These are phyloP conservation scores for Lachnellula occidentalis DNA, from an alignment of 2,329 filamentous ascomycete species.

Conservation along the genomic window DNA sequence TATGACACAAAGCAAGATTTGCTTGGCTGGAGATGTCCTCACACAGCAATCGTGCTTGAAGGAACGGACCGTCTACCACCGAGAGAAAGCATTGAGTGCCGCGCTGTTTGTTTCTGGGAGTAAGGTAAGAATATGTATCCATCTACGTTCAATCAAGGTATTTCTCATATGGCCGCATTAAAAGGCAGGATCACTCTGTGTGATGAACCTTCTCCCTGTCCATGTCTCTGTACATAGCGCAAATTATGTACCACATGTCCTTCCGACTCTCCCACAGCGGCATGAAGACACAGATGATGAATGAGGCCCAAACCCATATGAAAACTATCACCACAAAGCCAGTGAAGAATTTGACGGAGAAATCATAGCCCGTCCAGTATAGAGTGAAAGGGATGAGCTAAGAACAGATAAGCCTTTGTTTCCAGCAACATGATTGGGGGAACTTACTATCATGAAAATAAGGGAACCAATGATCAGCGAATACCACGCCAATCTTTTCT, in stretches of 20 bases:
- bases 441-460: neutral
- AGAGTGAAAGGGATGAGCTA: neutral
- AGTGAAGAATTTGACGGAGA: conserved; percentile 3
- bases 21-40: conserved; percentile 4
- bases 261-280: conserved; percentile 4
- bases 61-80: neutral
- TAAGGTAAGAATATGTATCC: neutral
- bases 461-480: neutral
- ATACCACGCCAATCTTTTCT: neutral
- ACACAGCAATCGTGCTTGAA: neutral
- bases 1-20: conserved; percentile 3
- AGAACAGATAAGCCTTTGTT: neutral
- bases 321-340: conserved; percentile 4
- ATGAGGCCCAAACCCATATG: conserved; percentile 4
- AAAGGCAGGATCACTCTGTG: neutral
- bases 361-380: neutral
- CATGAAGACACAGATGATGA: conserved; percentile 4
- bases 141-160: too few relatives aligned
- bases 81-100: conserved; percentile 3
- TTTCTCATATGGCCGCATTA: neutral
- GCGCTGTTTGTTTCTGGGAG: neutral
- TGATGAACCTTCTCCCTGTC: neutral
- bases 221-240: neutral
- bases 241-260: conserved; percentile 5
- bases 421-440: neutral